phyloP scores from a whole-genome alignment of 1,139 yeast genomes.

The Blastobotrys ciferrii region DNA sequence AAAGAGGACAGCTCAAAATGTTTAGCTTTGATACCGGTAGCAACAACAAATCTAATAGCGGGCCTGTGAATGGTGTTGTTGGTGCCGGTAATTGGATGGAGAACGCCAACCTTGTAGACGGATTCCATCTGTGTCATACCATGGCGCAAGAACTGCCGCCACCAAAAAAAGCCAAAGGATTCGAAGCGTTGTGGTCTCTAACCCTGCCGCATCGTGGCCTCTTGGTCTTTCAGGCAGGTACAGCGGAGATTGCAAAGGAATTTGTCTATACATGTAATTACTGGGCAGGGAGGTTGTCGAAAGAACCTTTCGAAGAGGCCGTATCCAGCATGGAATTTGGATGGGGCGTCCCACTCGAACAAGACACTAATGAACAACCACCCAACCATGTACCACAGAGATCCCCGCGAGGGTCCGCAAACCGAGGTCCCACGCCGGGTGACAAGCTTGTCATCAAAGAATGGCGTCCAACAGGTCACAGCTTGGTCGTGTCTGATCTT shows the following conservation, averaged over 20 bases:
- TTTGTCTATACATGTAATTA: conserved; percentile 79
- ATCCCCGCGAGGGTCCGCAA: background rate
- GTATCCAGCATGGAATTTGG: conserved; percentile 80
- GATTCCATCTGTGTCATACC: conserved; percentile 35
- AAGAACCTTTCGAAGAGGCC: conserved; percentile 63
- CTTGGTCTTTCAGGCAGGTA: conserved; percentile 50
- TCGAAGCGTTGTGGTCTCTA: conserved; percentile 34
- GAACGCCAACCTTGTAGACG: conserved; percentile 35
- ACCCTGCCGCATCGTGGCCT: conserved; percentile 38
- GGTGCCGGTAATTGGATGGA: conserved; percentile 72
- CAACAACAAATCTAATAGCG: conserved; percentile 49
- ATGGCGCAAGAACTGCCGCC: conserved; percentile 36
- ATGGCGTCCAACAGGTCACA: conserved; percentile 36
- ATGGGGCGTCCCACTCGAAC: conserved; percentile 49
- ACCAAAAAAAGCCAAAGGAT: conserved; percentile 30
- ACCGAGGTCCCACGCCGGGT: conserved; percentile 25
- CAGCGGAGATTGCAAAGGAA: conserved; percentile 67
- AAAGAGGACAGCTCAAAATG: conserved; percentile 35
- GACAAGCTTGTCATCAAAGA: conserved; percentile 31
- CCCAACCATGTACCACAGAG: background rate
- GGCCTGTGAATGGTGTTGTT: conserved; percentile 54
- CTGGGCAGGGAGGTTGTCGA: conserved; percentile 85
- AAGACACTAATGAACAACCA: background rate
- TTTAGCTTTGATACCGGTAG: conserved; percentile 29
- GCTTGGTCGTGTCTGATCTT: conserved; percentile 33